phyloP scores from a whole-genome alignment of 257 asterid genomes.

The Lycium ferocissimum region DNA sequence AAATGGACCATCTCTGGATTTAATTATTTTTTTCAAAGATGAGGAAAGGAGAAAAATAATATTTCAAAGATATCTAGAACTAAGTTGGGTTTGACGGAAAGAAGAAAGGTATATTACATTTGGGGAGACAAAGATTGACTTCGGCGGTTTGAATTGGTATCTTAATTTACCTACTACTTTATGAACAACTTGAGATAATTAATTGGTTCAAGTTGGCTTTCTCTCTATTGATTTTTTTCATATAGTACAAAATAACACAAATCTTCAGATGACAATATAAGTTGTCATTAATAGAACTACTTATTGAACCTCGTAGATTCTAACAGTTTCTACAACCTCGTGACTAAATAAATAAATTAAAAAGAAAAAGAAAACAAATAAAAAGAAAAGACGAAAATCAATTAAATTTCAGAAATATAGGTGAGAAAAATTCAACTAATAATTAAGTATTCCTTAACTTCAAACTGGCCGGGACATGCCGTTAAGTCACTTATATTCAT shows the following conservation, averaged over 20 bases:
- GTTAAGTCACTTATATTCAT: background rate
- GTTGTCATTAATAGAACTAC: background rate
- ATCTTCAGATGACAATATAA: background rate
- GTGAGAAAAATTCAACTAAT: background rate
- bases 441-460: background rate
- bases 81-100: background rate
- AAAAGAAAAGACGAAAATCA: background rate
- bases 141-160: slow-evolving; percentile 23
- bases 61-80: slow-evolving; percentile 19
- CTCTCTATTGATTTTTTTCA: no score
- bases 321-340: background rate
- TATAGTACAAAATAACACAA: background rate
- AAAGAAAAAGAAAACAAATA: background rate
- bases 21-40: background rate
- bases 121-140: slow-evolving; percentile 12
- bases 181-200: background rate
- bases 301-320: background rate
- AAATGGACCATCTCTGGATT: background rate
- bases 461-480: background rate
- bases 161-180: background rate
- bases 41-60: background rate
- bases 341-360: background rate
- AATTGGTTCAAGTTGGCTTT: no score
- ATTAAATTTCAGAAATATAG: background rate
- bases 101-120: slow-evolving; percentile 30